Conservation (phyloP, 352 stramenopile species). For the Phytophthora tubulina region DNA sequence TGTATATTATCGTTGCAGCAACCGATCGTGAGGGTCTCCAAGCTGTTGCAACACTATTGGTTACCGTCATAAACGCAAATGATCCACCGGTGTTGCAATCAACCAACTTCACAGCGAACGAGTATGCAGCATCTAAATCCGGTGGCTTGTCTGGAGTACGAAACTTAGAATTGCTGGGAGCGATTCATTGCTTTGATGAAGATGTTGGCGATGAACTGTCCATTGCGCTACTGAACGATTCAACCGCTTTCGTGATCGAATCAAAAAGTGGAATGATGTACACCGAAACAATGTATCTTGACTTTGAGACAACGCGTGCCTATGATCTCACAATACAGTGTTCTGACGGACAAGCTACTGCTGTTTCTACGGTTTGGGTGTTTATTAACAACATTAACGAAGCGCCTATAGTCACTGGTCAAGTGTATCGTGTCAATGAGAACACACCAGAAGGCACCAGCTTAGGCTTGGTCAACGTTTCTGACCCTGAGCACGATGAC, state of each 20-base stretch:
- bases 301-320: slow-evolving; percentile 54
- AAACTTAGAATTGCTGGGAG: slow-evolving; percentile 45
- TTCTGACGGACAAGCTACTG: slow-evolving; percentile 45
- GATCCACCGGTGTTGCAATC: slow-evolving; percentile 31
- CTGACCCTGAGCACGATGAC: slow-evolving; percentile 35
- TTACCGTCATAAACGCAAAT: slow-evolving; percentile 30
- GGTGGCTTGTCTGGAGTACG: neutral
- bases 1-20: slow-evolving; percentile 24
- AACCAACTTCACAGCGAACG: slow-evolving; percentile 35
- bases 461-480: slow-evolving; percentile 21
- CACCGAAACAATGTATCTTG: slow-evolving; percentile 44
- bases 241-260: slow-evolving; percentile 43
- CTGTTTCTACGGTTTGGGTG: slow-evolving; percentile 28
- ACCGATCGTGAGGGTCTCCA: slow-evolving; percentile 29
- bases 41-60: slow-evolving; percentile 15
- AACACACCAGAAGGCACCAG: slow-evolving; percentile 31
- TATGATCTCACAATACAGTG: slow-evolving; percentile 47
- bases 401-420: slow-evolving; percentile 35
- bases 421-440: slow-evolving; percentile 49
- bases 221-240: slow-evolving; percentile 43
- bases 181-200: slow-evolving; percentile 60
- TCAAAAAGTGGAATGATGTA: slow-evolving; percentile 54
- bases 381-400: slow-evolving; percentile 65
- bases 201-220: slow-evolving; percentile 49
- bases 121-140: slow-evolving; percentile 14